Evolutionary conservation across 2,329 filamentous ascomycete genomes (phyloP).

Genomic region (Xylaria sp.): DNA sequence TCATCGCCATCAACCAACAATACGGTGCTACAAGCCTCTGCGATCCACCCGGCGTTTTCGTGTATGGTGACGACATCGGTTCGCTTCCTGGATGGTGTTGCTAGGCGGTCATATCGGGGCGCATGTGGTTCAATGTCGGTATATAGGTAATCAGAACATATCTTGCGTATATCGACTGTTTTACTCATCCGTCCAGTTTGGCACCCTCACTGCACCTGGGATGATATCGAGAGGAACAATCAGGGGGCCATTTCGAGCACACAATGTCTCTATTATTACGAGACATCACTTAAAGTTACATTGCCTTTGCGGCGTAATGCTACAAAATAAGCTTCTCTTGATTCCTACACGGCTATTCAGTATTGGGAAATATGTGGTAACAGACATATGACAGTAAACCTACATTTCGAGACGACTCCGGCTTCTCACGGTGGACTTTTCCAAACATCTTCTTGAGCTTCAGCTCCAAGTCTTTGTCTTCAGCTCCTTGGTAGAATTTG

Average conservation of each 20-base stretch:
- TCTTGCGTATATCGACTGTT: not conserved
- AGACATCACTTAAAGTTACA: slow-evolving; percentile 48
- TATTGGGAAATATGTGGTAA: not conserved
- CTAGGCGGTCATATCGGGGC: not conserved
- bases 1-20: slow-evolving; percentile 38
- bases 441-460: slow-evolving; percentile 80
- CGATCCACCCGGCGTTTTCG: slow-evolving; percentile 37
- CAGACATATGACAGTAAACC: slow-evolving; percentile 48
- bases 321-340: slow-evolving; percentile 88
- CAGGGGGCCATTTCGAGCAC: not conserved
- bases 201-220: not conserved
- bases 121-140: not conserved
- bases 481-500: slow-evolving; percentile 94
- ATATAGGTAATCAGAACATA: not conserved
- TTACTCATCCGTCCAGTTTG: not conserved
- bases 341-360: slow-evolving; percentile 68
- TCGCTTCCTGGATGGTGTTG: slow-evolving; percentile 42
- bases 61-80: slow-evolving; percentile 37
- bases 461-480: slow-evolving; percentile 83
- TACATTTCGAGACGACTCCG: slow-evolving; percentile 88
- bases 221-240: not conserved
- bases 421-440: slow-evolving; percentile 88
- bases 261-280: slow-evolving; percentile 18
- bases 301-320: slow-evolving; percentile 74
- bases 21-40: slow-evolving; percentile 35